Evolutionary conservation across 345 rosid genomes (phyloP).

Genomic region (Syzygium aqueum): DNA sequence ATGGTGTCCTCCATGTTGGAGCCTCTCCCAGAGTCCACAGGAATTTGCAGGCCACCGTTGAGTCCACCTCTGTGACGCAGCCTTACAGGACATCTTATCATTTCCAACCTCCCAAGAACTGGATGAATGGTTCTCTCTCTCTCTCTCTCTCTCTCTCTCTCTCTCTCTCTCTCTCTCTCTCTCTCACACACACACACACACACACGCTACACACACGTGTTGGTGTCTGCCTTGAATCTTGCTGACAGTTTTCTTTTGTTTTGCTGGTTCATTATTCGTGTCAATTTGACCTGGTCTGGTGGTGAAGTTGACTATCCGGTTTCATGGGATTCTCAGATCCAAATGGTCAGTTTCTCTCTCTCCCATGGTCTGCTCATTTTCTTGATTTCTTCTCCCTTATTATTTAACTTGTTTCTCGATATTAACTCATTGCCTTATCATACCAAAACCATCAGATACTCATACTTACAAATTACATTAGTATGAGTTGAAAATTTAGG

Average conservation of each 20-base stretch:
- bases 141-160: background rate
- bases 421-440: background rate
- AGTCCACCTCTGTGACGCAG: slow-evolving; percentile 8
- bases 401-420: background rate
- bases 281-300: background rate
- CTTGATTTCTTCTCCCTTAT: too few relatives aligned
- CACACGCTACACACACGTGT: background rate
- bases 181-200: too few relatives aligned
- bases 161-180: background rate
- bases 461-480: background rate
- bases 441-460: background rate
- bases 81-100: slow-evolving; percentile 65
- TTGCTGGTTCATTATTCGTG: background rate
- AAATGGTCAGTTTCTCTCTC: slow-evolving; percentile 8
- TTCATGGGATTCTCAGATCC: slow-evolving; percentile 9
- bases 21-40: slow-evolving; percentile 22
- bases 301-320: background rate
- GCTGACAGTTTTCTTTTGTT: background rate
- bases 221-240: too few relatives aligned
- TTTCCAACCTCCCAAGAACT: slow-evolving; percentile 62
- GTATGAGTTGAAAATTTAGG: background rate
- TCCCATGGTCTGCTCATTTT: background rate
- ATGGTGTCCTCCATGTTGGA: slow-evolving; percentile 12
- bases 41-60: slow-evolving; percentile 1
- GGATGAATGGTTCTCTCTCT: slow-evolving; percentile 52